Evolutionary conservation across 2,329 filamentous ascomycete genomes (phyloP).

Genomic region (Claviceps sp.): DNA sequence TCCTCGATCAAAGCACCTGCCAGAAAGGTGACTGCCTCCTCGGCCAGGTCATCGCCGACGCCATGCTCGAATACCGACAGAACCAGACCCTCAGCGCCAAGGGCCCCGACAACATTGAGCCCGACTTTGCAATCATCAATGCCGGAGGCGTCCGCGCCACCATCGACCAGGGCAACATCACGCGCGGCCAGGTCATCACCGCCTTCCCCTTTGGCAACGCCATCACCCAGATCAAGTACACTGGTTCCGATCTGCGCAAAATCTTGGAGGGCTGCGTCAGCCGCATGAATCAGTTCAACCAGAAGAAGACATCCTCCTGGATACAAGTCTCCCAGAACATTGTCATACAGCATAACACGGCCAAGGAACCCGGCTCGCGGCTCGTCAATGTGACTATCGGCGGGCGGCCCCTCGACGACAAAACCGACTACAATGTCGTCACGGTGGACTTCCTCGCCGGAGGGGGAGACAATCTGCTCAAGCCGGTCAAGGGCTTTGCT

Average conservation of each 20-base stretch:
- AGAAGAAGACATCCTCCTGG: conserved; percentile 39
- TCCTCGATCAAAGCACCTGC: conserved; percentile 46
- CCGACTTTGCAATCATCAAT: conserved; percentile 48
- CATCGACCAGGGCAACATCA: conserved; percentile 47
- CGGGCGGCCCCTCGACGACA: conserved; percentile 31
- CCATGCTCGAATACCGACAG: conserved; percentile 46
- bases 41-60: conserved; percentile 42
- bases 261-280: conserved; percentile 46
- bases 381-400: conserved; percentile 40
- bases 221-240: conserved; percentile 42
- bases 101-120: conserved; percentile 16
- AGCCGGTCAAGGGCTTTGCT: conserved; percentile 22
- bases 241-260: conserved; percentile 40
- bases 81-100: conserved; percentile 24
- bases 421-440: conserved; percentile 38
- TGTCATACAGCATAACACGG: conserved; percentile 42
- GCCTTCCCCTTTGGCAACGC: conserved; percentile 55
- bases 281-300: conserved; percentile 39
- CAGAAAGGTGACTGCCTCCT: conserved; percentile 43
- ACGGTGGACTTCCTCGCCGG: conserved; percentile 50
- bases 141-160: conserved; percentile 50
- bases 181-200: conserved; percentile 48
- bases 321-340: conserved; percentile 47
- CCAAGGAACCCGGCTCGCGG: conserved; percentile 31
- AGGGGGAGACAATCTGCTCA: conserved; percentile 49